A percentile compares a stretch with the other conserved stretches of the same genome.
phyloP scores from a whole-genome alignment of 495 filamentous ascomycete species.

The Penicillium cinerascens region DNA sequence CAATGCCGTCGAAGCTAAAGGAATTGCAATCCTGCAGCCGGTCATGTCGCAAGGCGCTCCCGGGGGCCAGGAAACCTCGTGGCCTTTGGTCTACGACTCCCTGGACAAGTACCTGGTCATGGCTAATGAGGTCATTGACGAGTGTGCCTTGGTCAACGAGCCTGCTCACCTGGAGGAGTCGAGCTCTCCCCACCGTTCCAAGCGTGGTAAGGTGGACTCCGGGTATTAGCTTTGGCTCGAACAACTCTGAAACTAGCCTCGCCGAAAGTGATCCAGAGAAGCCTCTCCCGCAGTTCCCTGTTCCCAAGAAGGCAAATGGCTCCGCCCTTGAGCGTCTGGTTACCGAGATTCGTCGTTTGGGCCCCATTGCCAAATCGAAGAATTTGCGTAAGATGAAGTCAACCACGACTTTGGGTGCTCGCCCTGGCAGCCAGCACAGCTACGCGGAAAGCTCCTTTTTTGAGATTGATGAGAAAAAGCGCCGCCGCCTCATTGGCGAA shows the following conservation, averaged over 20 bases:
- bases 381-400: conserved; percentile 51
- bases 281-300: conserved; percentile 43
- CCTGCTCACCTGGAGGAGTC: conserved; percentile 40
- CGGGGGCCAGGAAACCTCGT: conserved; percentile 53
- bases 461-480: conserved; percentile 48
- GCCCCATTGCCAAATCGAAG: conserved; percentile 30
- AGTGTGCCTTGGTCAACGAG: conserved; percentile 51
- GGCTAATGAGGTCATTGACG: conserved; percentile 57
- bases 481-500: conserved; percentile 47
- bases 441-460: conserved; percentile 36
- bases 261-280: conserved; percentile 36
- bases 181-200: conserved; percentile 22
- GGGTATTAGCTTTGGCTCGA: conserved; percentile 56
- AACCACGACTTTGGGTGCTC: conserved; percentile 32
- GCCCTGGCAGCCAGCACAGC: conserved; percentile 24
- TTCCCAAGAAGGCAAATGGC: conserved; percentile 24
- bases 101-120: conserved; percentile 60
- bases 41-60: conserved; percentile 53
- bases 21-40: conserved; percentile 51
- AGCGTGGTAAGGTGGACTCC: conserved; percentile 56
- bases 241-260: conserved; percentile 31
- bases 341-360: conserved; percentile 51
- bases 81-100: conserved; percentile 52
- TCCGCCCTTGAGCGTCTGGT: conserved; percentile 58
- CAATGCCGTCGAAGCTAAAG: conserved; percentile 55